Conservation (phyloP, 2,329 filamentous ascomycete genomes). For the Nemania serpens region DNA sequence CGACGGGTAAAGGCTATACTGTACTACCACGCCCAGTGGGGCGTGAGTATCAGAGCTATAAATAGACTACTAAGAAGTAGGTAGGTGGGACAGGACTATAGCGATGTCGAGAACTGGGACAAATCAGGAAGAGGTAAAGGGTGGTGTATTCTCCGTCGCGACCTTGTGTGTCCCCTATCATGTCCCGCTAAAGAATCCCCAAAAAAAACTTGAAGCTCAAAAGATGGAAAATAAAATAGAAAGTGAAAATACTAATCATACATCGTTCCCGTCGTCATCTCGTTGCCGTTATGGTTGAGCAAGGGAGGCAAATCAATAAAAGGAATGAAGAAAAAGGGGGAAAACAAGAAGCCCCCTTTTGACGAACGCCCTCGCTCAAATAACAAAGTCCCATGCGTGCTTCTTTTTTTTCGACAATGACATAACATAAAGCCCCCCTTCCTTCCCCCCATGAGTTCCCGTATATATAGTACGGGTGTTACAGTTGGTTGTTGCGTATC, state of each 20-base stretch:
- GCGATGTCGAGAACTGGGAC: not conserved
- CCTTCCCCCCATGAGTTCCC: slow-evolving; percentile 18
- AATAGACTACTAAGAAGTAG: too few species aligned
- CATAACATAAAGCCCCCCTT: not conserved
- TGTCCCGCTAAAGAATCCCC: not conserved
- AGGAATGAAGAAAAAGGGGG: slow-evolving; percentile 4
- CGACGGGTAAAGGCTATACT: too few species aligned
- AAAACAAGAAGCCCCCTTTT: slow-evolving; percentile 12
- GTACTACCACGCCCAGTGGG: not conserved
- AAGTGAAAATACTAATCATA: slow-evolving; percentile 23
- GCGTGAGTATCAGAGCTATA: slow-evolving; percentile 14
- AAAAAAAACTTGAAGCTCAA: too few species aligned
- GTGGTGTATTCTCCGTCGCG: slow-evolving; percentile 21
- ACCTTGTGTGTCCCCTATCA: slow-evolving; percentile 6
- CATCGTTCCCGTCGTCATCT: slow-evolving; percentile 27
- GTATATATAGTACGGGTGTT: slow-evolving; percentile 32
- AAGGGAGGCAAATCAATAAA: slow-evolving; percentile 19
- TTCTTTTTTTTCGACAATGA: slow-evolving; percentile 21
- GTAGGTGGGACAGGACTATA: not conserved
- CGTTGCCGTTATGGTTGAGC: slow-evolving; percentile 7
- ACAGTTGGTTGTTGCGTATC: slow-evolving; percentile 26
- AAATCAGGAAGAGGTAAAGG: slow-evolving; percentile 12
- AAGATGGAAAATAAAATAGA: too few species aligned
- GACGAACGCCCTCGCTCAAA: slow-evolving; percentile 27
- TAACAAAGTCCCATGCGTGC: slow-evolving; percentile 26